Conservation (phyloP, 352 stramenopile genomes). For the Pythium scleroteichum region DNA sequence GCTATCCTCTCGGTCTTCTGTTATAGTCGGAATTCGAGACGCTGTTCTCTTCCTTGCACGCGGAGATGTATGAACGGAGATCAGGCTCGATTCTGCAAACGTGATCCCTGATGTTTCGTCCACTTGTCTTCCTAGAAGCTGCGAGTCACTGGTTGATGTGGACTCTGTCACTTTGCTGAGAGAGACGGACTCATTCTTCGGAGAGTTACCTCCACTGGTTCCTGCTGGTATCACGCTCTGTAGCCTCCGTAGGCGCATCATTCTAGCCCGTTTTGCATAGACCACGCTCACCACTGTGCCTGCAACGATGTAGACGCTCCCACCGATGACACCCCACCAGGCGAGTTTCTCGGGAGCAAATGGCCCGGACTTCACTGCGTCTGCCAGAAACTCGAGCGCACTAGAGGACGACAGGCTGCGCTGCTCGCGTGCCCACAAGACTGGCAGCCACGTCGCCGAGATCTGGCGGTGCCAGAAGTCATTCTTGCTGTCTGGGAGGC, state of each 20-base stretch:
- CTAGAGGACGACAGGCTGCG: conserved; percentile 32
- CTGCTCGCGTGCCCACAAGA: conserved; percentile 55
- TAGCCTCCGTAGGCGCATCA: conserved; percentile 23
- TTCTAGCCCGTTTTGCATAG: conserved; percentile 16
- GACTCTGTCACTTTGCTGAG: background rate
- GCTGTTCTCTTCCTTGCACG: conserved; percentile 20
- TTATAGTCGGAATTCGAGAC: conserved; percentile 25
- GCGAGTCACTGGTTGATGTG: background rate
- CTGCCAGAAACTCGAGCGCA: conserved; percentile 16
- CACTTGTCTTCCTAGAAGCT: conserved; percentile 4
- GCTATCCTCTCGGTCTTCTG: conserved; percentile 26
- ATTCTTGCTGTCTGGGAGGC: background rate
- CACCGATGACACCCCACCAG: conserved; percentile 33
- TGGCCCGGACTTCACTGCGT: conserved; percentile 21
- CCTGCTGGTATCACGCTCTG: conserved; percentile 29
- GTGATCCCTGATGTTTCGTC: conserved; percentile 14
- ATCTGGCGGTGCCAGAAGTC: conserved; percentile 45
- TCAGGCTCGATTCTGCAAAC: background rate
- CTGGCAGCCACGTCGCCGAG: conserved; percentile 35
- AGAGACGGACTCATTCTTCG: background rate
- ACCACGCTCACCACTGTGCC: conserved; percentile 20
- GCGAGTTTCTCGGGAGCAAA: conserved; percentile 43
- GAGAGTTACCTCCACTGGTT: background rate
- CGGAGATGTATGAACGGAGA: conserved; percentile 7
- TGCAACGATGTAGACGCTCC: conserved; percentile 28